A percentile compares a stretch with the other conserved stretches of the same genome.
Conservation (phyloP, 805 yeast genomes). For the Ogataea naganishii region DNA sequence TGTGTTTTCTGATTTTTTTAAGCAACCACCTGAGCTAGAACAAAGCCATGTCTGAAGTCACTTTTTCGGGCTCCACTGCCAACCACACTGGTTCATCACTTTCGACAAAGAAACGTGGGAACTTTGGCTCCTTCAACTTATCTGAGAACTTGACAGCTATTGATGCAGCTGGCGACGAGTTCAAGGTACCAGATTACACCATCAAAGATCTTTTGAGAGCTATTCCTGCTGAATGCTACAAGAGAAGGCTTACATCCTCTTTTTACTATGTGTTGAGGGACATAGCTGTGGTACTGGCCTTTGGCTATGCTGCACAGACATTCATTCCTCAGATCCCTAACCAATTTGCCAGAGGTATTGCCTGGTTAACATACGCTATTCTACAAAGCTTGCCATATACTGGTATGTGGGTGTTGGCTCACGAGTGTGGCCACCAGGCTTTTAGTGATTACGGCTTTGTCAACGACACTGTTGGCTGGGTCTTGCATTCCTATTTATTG, state of each 20-base stretch:
- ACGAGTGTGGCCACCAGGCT: constrained; percentile 89
- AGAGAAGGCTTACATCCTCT: constrained; percentile 47
- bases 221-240: constrained; percentile 69
- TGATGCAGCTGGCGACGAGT: constrained; percentile 57
- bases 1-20: too few relatives aligned
- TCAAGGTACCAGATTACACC: constrained; percentile 65
- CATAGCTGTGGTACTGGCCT: constrained; percentile 34
- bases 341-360: constrained; percentile 35
- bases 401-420: constrained; percentile 82
- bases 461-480: constrained; percentile 79
- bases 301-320: constrained; percentile 46
- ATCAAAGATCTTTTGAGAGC: constrained; percentile 67
- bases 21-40: constrained; percentile 9
- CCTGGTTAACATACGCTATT: constrained; percentile 51
- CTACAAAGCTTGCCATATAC: constrained; percentile 61
- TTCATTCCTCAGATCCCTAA: constrained; percentile 43
- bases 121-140: constrained; percentile 29
- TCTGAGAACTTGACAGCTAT: constrained; percentile 32
- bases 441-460: constrained; percentile 65
- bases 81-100: constrained; percentile 5
- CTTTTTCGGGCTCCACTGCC: constrained; percentile 20
- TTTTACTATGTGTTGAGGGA: constrained; percentile 65
- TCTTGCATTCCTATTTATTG: constrained; percentile 65
- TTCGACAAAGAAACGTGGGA: constrained; percentile 27
- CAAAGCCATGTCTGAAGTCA: constrained; percentile 23